Evolutionary conservation across 495 filamentous ascomycete genomes (phyloP).

Genomic region (Penicillium angulare): DNA sequence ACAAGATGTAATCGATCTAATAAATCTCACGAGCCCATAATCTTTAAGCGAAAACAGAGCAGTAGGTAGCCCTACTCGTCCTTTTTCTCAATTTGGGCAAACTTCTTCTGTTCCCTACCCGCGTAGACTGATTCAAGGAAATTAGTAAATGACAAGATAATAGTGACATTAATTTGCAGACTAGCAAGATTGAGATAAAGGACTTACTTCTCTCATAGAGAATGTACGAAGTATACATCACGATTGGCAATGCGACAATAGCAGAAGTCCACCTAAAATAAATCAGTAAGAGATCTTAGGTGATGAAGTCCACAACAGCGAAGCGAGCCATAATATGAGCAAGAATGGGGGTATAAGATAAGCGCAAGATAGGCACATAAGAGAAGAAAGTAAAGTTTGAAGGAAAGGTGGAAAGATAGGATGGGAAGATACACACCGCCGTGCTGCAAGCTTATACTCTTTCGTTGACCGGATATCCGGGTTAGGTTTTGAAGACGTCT

Average conservation of each 20-base stretch:
- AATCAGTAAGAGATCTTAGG: constrained; percentile 1
- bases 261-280: constrained; percentile 46
- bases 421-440: constrained; percentile 15
- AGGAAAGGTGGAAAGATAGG: not conserved
- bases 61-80: not conserved
- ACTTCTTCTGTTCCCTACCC: constrained; percentile 12
- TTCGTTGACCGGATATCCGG: constrained; percentile 28
- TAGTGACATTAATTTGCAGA: not conserved
- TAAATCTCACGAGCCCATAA: not conserved
- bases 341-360: too few species aligned
- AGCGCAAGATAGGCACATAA: too few species aligned
- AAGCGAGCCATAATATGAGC: not conserved
- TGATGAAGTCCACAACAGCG: not conserved
- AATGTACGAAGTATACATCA: constrained; percentile 39
- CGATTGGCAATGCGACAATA: constrained; percentile 52
- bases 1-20: not conserved
- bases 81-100: not conserved
- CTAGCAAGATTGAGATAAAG: not conserved
- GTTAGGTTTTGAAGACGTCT: constrained; percentile 7
- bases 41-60: not conserved
- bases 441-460: constrained; percentile 30
- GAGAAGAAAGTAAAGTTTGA: not conserved
- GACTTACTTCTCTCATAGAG: constrained; percentile 26
- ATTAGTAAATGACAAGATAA: not conserved
- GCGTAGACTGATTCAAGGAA: constrained; percentile 16